Base-by-base conservation (phyloP, 306 rosid genomes). In the Vigna nakashimae region DNA sequence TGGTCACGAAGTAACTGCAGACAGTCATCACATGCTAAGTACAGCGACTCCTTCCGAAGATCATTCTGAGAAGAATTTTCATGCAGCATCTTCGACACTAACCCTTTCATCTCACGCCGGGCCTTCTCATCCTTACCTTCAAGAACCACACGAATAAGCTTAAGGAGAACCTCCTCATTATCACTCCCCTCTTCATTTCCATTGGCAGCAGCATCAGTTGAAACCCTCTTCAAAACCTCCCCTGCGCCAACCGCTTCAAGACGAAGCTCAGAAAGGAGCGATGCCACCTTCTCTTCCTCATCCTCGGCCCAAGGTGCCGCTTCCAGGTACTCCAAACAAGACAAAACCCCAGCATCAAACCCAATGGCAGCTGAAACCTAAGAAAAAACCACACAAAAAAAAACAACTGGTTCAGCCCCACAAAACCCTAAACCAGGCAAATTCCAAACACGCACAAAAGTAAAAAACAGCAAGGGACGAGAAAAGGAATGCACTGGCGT, bases 51-150 rank as follows among this genome's bases (percentile, higher is more conserved):
- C 82, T 96, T 96, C 48, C 94, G 79, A 26, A 92, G 97, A 66
- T 91, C 98, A 73, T 81, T 90, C 46, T 88, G 94, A 15, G 94
- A 86, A 1, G 96, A 80, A 85, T 89, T 96, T 85, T 92, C 97
- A 5, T 84, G 91, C 40, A 96, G 99, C 99, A 96, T 92, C 88
- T 92, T 96, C 0, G 91, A 87, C 43, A 96, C 98, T 52, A 96
- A 89, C 32, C 91, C 91, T 75, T 96, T 96, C 99, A 92, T 96
- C 80, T 96, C 98, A 0, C 98, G 87, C 81, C 96, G 88, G 1
- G 99, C 99, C 79, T 96, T 96, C 83, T 96, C 99, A 40, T 96
- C 99, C 87, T 92, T 96, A 6, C 99, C 99, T 86, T 96, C 99
- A 72, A 96, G 98, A 80, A 96, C 99, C 16, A 96, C 97, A 69